Conservation (phyloP, 331 rosid genomes). For the Rosa hybrid region DNA sequence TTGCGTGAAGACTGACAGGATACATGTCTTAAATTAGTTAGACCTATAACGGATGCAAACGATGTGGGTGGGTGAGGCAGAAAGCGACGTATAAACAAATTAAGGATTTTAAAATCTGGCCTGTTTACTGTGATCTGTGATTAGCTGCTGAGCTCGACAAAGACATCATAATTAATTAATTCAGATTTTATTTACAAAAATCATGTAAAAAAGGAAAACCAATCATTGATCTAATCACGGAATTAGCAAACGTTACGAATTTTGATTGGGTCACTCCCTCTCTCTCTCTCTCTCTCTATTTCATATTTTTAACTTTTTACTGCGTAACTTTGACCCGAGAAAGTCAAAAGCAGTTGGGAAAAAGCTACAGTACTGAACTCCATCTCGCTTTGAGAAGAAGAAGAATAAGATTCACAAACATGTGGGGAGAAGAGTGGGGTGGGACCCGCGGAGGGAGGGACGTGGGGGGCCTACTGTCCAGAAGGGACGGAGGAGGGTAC, state of each 20-base stretch:
- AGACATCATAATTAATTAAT: not conserved
- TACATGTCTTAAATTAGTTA: not conserved
- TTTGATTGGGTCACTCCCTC: not conserved
- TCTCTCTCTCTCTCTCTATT: not conserved
- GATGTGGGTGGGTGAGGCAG: not conserved
- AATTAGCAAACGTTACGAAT: not conserved
- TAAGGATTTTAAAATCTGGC: not conserved
- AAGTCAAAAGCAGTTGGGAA: not conserved
- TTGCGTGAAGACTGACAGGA: not conserved
- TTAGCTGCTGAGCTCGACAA: not conserved
- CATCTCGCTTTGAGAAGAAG: not conserved
- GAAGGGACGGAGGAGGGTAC: not conserved
- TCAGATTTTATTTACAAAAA: not conserved
- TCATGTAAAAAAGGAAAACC: not conserved
- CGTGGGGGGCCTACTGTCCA: not conserved
- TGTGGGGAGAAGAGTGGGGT: not conserved
- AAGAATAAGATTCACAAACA: not conserved
- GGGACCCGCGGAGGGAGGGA: not conserved
- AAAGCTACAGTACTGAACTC: not conserved
- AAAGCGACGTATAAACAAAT: not conserved
- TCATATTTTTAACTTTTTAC: not conserved
- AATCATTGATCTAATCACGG: not conserved
- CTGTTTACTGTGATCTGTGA: not conserved
- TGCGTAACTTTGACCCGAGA: not conserved
- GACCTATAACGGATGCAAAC: not conserved